Evolutionary conservation across 306 rosid genomes (phyloP), one percentile per base, ranked within the genome.

Genomic region (Sicyos edulis): DNA sequence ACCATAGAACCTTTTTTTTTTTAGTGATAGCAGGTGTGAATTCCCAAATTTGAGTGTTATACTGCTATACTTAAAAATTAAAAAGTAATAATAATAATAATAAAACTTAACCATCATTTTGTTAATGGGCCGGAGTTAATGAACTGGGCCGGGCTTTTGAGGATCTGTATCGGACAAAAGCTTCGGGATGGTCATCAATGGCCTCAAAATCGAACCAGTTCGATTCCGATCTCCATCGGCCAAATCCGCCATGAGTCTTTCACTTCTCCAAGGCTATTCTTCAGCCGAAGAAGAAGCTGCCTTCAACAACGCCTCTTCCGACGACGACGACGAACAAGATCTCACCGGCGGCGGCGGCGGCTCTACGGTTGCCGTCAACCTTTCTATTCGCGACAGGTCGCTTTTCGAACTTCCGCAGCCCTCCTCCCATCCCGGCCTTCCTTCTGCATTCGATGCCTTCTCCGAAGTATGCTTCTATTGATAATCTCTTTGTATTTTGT

Each of bases 381-480:
- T 84, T 11, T 82, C 92, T n/a, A 73, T 86, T 0, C 76, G 78
- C 6, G 84, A 87, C 79, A 77, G 82, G 75, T 90, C 98, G 68
- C 71, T 88, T 57, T 86, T 88, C 76, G 88, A 92, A 64, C 81
- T 75, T 44, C 89, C 88, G 9, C 86, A 80, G 16, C 85, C 91
- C 37, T 79, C 91, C 71, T 59, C 77, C 20, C 80, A 80, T 40
- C 77, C 92, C 3, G 85, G 79, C 32, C 93, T 92, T 26, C 98
- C 96, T 51, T 92, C 98, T 24, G 98, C 96, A 32, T 87, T 89
- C 57, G 98, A 88, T 60, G 91, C 82, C 70, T 92, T 92, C 85
- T 88, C 93, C 76, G 92, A 92, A 90, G 98, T 92, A 84, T 19
- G 10, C 29, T 74, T 17, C 51, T 73, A 34, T 19, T 3, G 49